These are phyloP conservation scores for Tolypocladium inflatum DNA, from an alignment of 2,329 filamentous ascomycete genomes.

Conservation along the genomic window DNA sequence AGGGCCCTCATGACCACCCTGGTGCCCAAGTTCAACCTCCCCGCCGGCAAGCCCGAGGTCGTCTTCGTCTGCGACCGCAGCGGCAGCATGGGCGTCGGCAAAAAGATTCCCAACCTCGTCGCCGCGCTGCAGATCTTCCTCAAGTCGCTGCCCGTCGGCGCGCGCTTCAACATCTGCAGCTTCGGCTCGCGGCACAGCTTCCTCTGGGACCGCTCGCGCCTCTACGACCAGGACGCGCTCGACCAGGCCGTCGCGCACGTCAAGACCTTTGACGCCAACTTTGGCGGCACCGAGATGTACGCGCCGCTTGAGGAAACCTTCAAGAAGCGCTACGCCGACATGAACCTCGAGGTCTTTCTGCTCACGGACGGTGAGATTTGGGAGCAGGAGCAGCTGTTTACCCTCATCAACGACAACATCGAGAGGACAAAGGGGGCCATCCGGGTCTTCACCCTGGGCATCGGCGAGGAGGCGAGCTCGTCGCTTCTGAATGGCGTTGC, in stretches of 20 bases:
- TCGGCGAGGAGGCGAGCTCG: slow-evolving; percentile 41
- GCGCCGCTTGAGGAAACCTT: slow-evolving; percentile 34
- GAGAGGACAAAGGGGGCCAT: slow-evolving; percentile 30
- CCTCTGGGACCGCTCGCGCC: slow-evolving; percentile 36
- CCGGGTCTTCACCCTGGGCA: slow-evolving; percentile 45
- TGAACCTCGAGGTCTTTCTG: slow-evolving; percentile 44
- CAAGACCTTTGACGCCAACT: slow-evolving; percentile 30
- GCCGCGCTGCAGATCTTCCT: slow-evolving; percentile 53
- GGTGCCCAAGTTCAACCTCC: slow-evolving; percentile 59
- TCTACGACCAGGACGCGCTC: slow-evolving; percentile 34
- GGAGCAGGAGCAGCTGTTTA: slow-evolving; percentile 32
- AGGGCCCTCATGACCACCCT: slow-evolving; percentile 62
- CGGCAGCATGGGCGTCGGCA: slow-evolving; percentile 46
- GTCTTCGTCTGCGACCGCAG: slow-evolving; percentile 67
- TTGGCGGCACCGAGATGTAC: slow-evolving; percentile 46
- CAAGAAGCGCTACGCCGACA: slow-evolving; percentile 28
- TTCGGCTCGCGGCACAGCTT: slow-evolving; percentile 43
- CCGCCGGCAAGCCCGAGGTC: slow-evolving; percentile 46
- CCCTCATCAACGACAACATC: slow-evolving; percentile 32
- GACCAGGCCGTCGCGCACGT: slow-evolving; percentile 32
- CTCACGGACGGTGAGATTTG: slow-evolving; percentile 49
- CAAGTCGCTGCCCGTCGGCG: slow-evolving; percentile 53
- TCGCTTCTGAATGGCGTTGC: slow-evolving; percentile 45
- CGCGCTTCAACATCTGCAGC: slow-evolving; percentile 62
- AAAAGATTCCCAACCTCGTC: slow-evolving; percentile 42